Evolutionary conservation across 768 basidiomycete species (phyloP).

Genomic region (Artomyces pyxidatus): DNA sequence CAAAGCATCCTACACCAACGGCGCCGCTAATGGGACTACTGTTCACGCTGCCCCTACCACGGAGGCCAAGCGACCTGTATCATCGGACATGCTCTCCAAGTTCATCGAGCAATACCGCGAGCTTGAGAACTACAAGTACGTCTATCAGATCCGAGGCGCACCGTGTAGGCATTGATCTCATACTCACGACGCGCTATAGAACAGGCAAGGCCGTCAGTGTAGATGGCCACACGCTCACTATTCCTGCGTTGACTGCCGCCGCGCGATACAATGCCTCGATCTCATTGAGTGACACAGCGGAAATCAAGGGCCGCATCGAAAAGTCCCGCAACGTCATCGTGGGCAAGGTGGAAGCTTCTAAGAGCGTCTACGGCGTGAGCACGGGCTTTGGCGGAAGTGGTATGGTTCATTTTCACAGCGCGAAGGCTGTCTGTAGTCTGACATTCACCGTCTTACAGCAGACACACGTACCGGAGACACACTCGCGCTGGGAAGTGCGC

Average conservation of each 20-base stretch:
- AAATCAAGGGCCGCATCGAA: slow-evolving; percentile 43
- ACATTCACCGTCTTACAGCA: slow-evolving; percentile 32
- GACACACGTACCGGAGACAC: slow-evolving; percentile 77
- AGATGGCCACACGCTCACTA: slow-evolving; percentile 63
- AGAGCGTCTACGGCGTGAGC: slow-evolving; percentile 78
- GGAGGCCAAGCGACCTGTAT: neutral
- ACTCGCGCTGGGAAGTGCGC: slow-evolving; percentile 64
- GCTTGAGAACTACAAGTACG: slow-evolving; percentile 57
- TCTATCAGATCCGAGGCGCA: no score
- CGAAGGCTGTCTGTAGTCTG: slow-evolving; percentile 9
- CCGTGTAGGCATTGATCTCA: no score
- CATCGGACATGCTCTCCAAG: slow-evolving; percentile 36
- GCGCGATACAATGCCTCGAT: slow-evolving; percentile 55
- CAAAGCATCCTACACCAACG: neutral
- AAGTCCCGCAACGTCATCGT: slow-evolving; percentile 57
- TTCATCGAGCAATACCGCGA: slow-evolving; percentile 57
- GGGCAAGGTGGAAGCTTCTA: slow-evolving; percentile 56
- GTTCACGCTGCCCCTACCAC: neutral
- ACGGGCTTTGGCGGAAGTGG: slow-evolving; percentile 87
- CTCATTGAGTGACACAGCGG: slow-evolving; percentile 39
- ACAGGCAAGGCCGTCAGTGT: slow-evolving; percentile 54
- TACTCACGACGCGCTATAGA: no score
- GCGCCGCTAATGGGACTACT: neutral
- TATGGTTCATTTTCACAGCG: slow-evolving; percentile 13
- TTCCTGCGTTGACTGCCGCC: slow-evolving; percentile 70